Conservation (phyloP, 2,329 filamentous ascomycete species). For the Pestalotiopsis sp. region DNA sequence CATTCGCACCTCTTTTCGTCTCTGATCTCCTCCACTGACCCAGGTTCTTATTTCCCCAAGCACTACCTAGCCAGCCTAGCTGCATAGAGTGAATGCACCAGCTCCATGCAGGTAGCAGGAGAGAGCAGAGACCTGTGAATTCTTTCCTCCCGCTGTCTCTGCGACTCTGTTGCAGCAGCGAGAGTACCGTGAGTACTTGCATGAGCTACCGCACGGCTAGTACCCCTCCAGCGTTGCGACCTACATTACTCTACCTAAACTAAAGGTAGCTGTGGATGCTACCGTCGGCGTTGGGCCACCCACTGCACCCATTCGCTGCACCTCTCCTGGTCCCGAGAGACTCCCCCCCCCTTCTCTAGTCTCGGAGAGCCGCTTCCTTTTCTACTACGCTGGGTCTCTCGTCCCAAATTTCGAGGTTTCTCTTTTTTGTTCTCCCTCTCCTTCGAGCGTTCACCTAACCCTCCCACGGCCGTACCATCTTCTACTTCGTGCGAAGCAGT, state of each 20-base stretch:
- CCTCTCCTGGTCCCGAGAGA: background rate
- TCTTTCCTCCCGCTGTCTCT: background rate
- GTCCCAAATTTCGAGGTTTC: constrained; percentile 16
- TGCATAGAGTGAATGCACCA: background rate
- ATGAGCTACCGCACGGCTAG: background rate
- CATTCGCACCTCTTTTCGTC: constrained; percentile 12
- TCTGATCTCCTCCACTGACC: constrained; percentile 6
- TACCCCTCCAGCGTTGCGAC: background rate
- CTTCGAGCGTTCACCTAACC: constrained; percentile 17
- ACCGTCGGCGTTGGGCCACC: background rate
- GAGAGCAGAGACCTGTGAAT: background rate
- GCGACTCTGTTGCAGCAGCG: background rate
- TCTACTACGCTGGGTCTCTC: constrained; percentile 22
- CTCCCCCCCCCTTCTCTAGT: constrained; percentile 2
- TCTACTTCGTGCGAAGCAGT: constrained; percentile 5
- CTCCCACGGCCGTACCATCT: constrained; percentile 10
- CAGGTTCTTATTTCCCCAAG: constrained; percentile 12
- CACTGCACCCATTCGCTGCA: background rate
- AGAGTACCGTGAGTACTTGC: background rate
- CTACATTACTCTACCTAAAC: background rate
- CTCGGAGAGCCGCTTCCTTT: constrained; percentile 15
- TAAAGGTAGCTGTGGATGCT: background rate
- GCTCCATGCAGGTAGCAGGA: background rate
- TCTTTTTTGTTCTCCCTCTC: constrained; percentile 17
- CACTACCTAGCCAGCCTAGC: background rate